Base-by-base conservation (phyloP, 441 rosid genomes). In the Manihot esculenta region DNA sequence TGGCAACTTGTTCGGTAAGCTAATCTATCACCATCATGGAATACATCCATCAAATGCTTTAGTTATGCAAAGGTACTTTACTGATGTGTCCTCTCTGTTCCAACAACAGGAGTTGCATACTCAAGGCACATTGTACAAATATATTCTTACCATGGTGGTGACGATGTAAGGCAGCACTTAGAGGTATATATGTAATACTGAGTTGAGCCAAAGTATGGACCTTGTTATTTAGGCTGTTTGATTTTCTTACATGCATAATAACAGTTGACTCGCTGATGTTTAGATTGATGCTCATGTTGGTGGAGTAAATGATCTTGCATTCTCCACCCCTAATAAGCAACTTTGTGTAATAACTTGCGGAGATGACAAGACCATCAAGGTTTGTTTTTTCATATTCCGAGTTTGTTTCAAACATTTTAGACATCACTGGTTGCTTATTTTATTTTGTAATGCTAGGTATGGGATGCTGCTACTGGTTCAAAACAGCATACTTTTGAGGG, bases 281-380 rank as follows among this genome's bases (percentile, higher is more conserved):
- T 18, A 94, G 99, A 94, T 94, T 78, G 99, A 94, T 71, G 97
- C 99, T 76, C 99, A 94, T 83, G 91, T 82, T 76, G 99, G 99
- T 23, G 97, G 99, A 69, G 98, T 94, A 54, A 94, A 94, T 74
- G 98, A 94, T 85, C 82, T 94, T 73, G 97, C 99, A 74, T 94
- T 94, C 74, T 86, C 99, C 15, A 85, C 86, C 70, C 99, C 98
- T 13, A 92, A 89, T 81, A 92, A 90, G 79, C 98, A 90, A 81
- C 91, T 92, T 51, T 90, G 94, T 76, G 88, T 94, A 21, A 86
- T 92, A 81, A 94, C 98, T 56, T 94, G 99, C 59, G 98, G 98
- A 49, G 99, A 94, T 79, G 99, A 94, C 85, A 94, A 87, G 82
- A 85, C 87, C 50, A 90, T 94, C 76, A 94, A 92, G 96, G 97